These are phyloP conservation scores for Phytopythium litorale DNA, from an alignment of 352 stramenopile species.

Conservation along the genomic window DNA sequence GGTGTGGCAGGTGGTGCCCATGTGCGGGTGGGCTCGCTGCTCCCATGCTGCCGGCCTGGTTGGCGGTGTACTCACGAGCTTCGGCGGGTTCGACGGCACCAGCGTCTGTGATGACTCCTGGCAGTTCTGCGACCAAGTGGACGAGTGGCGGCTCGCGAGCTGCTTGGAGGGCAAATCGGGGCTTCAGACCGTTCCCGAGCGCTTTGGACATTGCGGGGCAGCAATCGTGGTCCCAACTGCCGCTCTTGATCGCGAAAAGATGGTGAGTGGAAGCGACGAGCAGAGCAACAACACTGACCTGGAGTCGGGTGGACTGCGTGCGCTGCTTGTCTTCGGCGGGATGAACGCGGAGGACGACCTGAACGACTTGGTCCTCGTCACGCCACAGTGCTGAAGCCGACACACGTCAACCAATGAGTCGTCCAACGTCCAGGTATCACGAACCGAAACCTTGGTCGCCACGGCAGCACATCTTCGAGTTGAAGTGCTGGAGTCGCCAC, in stretches of 20 bases:
- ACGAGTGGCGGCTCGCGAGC: constrained; percentile 22
- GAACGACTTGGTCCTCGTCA: constrained; percentile 33
- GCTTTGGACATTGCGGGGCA: constrained; percentile 49
- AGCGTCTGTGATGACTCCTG: constrained; percentile 44
- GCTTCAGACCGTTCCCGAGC: constrained; percentile 11
- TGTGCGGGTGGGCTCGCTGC: constrained; percentile 57
- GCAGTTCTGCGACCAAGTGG: constrained; percentile 37
- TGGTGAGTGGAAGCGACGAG: not conserved
- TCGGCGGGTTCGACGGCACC: constrained; percentile 50
- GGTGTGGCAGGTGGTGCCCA: constrained; percentile 48
- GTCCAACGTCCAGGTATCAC: not conserved
- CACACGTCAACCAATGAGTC: not conserved
- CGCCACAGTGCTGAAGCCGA: not conserved
- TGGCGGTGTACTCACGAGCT: constrained; percentile 29
- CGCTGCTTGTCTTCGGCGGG: constrained; percentile 50
- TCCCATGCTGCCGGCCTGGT: constrained; percentile 32
- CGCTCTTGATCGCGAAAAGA: constrained; percentile 8
- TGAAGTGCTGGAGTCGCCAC: not conserved
- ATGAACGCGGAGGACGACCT: constrained; percentile 50
- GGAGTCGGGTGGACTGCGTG: not conserved
- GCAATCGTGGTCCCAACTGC: constrained; percentile 11
- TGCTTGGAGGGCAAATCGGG: not conserved
- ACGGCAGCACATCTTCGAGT: not conserved
- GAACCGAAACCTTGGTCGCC: not conserved
- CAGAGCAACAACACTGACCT: not conserved